A percentile compares a stretch with the other conserved stretches of the same genome.
Conservation (phyloP, 106 monocot genomes). For the Hemerocallis citrina region DNA sequence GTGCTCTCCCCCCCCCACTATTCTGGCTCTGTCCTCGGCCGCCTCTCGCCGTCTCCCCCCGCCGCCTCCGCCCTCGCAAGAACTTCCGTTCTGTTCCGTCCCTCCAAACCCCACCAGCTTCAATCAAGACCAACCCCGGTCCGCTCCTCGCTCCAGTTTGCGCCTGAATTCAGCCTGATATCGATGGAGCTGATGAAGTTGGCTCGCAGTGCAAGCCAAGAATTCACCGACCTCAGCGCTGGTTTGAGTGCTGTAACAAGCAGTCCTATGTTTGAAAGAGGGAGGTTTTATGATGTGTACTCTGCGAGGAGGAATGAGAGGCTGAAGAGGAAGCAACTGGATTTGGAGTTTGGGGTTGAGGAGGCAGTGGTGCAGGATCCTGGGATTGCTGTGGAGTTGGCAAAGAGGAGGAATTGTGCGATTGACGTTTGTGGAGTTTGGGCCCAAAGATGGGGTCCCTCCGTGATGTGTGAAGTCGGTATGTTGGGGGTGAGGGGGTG, state of each 20-base stretch:
- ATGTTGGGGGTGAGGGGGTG: too few relatives aligned
- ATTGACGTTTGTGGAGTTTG: too few relatives aligned
- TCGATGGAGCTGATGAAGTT: conserved; percentile 23
- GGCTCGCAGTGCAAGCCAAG: conserved; percentile 14
- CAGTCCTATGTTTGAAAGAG: conserved; percentile 42
- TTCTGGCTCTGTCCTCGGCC: too few relatives aligned
- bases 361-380: conserved; percentile 26
- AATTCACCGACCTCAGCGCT: not conserved
- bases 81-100: not conserved
- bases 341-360: conserved; percentile 8
- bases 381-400: conserved; percentile 31
- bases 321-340: conserved; percentile 54
- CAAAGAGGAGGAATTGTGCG: too few relatives aligned
- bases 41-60: conserved; percentile 61
- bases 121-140: conserved; percentile 1
- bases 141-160: conserved; percentile 14
- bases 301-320: conserved; percentile 54
- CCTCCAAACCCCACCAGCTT: conserved; percentile 15
- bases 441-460: too few relatives aligned
- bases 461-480: too few relatives aligned
- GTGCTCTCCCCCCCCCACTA: too few relatives aligned
- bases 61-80: conserved; percentile 60
- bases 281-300: conserved; percentile 57
- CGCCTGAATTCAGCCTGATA: conserved; percentile 8
- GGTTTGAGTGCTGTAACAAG: too few relatives aligned